phyloP scores from a whole-genome alignment of 257 asterid species.

The Catharanthus roseus region DNA sequence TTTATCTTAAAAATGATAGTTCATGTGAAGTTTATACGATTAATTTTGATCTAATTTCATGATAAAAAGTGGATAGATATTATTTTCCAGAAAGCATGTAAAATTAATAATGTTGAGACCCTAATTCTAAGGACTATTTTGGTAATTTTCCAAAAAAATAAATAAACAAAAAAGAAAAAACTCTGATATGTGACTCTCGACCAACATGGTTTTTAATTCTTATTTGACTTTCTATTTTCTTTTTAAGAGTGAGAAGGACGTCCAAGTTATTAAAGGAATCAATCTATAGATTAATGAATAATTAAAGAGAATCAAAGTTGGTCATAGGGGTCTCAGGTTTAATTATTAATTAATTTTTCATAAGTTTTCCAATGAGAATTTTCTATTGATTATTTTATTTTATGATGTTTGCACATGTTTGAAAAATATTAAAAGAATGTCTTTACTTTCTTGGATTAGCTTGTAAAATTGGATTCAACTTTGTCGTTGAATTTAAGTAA shows the following conservation, averaged over 20 bases:
- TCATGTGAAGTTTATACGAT: no score
- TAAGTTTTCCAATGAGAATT: background rate
- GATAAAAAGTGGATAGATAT: no score
- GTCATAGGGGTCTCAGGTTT: background rate
- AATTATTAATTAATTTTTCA: background rate
- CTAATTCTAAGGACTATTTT: no score
- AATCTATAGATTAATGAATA: background rate
- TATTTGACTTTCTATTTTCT: background rate
- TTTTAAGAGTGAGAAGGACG: background rate
- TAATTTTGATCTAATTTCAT: no score
- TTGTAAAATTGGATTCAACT: background rate
- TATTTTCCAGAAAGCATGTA: no score
- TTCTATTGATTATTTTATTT: background rate
- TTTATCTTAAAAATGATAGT: no score
- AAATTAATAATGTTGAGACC: no score
- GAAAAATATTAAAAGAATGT: background rate
- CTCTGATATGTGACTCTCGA: no score
- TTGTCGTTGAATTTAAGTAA: background rate
- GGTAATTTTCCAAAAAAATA: no score
- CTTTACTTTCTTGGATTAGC: background rate
- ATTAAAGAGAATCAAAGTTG: conserved; percentile 7
- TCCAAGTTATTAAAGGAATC: background rate
- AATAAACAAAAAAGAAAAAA: no score
- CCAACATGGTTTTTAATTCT: no score
- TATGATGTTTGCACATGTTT: background rate